These are phyloP conservation scores for Chenopodium album DNA, from an alignment of 148 eudicot genomes.

Conservation along the genomic window DNA sequence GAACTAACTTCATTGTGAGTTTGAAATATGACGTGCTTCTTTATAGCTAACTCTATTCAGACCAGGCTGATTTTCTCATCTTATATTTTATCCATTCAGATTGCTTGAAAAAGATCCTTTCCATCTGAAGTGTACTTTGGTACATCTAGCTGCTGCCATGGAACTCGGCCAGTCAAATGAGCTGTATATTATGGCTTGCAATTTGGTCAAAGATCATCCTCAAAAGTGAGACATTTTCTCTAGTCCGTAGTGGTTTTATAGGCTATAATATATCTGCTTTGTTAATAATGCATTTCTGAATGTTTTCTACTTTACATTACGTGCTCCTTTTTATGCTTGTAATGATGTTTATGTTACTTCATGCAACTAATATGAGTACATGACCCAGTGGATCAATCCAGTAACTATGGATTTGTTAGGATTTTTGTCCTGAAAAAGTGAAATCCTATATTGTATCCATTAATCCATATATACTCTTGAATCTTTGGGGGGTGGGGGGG, in stretches of 20 bases:
- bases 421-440: neutral
- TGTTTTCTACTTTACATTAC: neutral
- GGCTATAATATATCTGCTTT: neutral
- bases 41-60: neutral
- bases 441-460: neutral
- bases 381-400: neutral
- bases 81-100: slow-evolving; percentile 40
- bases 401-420: too few species aligned
- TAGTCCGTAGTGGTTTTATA: neutral
- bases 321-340: neutral
- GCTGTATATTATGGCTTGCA: slow-evolving; percentile 94
- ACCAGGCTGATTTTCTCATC: slow-evolving; percentile 1
- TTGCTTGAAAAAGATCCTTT: slow-evolving; percentile 98
- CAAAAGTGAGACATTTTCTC: slow-evolving; percentile 65
- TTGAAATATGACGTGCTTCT: slow-evolving; percentile 3
- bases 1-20: slow-evolving; percentile 86
- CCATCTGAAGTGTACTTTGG: slow-evolving; percentile 82
- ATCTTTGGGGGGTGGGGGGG: neutral
- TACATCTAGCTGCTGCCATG: slow-evolving; percentile 97
- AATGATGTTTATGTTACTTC: neutral
- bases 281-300: neutral
- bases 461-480: neutral
- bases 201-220: slow-evolving; percentile 94
- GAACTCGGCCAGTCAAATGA: slow-evolving; percentile 96
- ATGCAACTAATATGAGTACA: neutral